Evolutionary conservation across 2,329 filamentous ascomycete species (phyloP).

Genomic region (Penicillium freii): DNA sequence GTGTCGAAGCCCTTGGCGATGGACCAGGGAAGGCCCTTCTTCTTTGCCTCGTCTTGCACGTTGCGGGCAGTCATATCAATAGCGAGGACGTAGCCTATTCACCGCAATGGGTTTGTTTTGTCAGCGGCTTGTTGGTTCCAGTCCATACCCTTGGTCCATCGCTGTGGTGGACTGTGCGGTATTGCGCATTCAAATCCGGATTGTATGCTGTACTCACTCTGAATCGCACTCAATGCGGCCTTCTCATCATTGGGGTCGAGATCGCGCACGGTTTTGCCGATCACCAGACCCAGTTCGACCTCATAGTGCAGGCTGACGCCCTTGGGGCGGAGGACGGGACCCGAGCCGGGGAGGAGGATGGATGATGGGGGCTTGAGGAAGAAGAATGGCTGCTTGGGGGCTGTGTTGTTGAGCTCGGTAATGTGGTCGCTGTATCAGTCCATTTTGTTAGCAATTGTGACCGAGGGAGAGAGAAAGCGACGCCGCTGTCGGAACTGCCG

Average conservation of each 20-base stretch:
- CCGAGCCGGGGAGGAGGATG: slow-evolving; percentile 74
- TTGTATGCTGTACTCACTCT: slow-evolving; percentile 52
- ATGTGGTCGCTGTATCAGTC: slow-evolving; percentile 72
- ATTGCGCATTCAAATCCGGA: neutral
- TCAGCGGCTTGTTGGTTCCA: neutral
- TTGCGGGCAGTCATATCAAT: slow-evolving; percentile 99
- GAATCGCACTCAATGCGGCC: slow-evolving; percentile 77
- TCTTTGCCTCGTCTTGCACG: slow-evolving; percentile 93
- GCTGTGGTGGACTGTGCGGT: neutral
- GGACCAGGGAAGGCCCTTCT: slow-evolving; percentile 91
- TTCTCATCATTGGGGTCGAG: slow-evolving; percentile 70
- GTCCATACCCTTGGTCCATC: neutral
- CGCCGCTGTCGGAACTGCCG: neutral
- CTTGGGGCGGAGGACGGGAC: slow-evolving; percentile 75
- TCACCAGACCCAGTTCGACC: slow-evolving; percentile 86
- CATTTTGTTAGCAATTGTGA: slow-evolving; percentile 2
- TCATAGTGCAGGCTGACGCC: slow-evolving; percentile 91
- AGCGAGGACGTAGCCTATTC: slow-evolving; percentile 74
- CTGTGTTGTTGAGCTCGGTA: slow-evolving; percentile 80
- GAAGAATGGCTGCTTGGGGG: slow-evolving; percentile 96
- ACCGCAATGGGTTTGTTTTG: neutral
- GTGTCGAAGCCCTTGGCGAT: slow-evolving; percentile 98
- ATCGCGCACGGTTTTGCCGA: slow-evolving; percentile 77
- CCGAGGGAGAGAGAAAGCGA: neutral
- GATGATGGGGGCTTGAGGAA: slow-evolving; percentile 93